Evolutionary conservation across 1,139 yeast species (phyloP), one percentile per base, ranked within the genome.

Genomic region (Pichia kudriavzevii): DNA sequence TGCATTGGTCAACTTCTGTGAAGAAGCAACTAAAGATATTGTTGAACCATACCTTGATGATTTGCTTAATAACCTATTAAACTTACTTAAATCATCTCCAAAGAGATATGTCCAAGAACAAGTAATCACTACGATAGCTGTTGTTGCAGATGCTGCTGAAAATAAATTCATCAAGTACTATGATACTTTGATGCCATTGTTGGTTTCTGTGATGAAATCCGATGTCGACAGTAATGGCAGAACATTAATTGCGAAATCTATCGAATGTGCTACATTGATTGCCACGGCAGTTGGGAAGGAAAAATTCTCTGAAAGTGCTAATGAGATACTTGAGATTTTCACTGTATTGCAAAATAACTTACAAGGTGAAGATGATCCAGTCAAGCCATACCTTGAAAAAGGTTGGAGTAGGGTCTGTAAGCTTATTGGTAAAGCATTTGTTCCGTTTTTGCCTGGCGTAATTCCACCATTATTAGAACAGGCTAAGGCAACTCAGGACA

Each of bases 111-210:
- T 93, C 30, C 98, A 91, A 61, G 98, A 91, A 55, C 98, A 91
- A 62, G 96, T 91, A 9, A 69, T 91, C 39, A 88, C 97, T 4
- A 91, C 98, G 1, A 88, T 91, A 58, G 95, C 98, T 20, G 84
- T 88, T 46, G 91, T 91, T 47, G 98, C 98, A 2, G 98, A 91
- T 61, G 94, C 96, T n/a, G 96, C 98, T 3, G 87, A 87, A 57
- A 72, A 72, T 48, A 82, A 81, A 55, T 91, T 91, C 55, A 71
- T 79, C 49, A 88, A 88, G 61, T 91, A 91, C 57, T 91, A 88
- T 56, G 96, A 87, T 55, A 82, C 96, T 5, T 70, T 91, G 56
- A 91, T 93, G 94, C 96, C 96, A 9, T 64, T 87, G 47, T 68
- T 91, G 45, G 66, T 87, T 39, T 77, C 79, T 44, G 95, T 91